Evolutionary conservation across 139 green algal species (phyloP).

Genomic region (Eudorina sp.): DNA sequence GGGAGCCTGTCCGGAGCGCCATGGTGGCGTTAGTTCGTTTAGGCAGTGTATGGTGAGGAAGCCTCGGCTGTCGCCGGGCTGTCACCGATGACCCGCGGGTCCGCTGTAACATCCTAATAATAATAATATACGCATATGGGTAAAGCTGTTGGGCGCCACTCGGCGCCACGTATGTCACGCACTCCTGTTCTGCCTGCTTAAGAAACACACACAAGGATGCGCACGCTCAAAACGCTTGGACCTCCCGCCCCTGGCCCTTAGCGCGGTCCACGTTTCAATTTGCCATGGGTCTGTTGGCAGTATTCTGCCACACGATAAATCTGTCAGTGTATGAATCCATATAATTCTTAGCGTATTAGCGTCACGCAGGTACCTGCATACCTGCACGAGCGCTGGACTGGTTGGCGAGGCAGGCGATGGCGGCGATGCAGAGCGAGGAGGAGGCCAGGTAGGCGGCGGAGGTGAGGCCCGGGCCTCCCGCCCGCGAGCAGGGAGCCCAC

Average conservation of each 20-base stretch:
- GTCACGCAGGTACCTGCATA: background rate
- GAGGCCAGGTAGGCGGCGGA: conserved; percentile 82
- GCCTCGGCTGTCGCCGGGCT: too few relatives aligned
- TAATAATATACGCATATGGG: too few relatives aligned
- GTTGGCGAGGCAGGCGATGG: conserved; percentile 87
- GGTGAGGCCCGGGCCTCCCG: conserved; percentile 71
- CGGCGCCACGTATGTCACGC: too few relatives aligned
- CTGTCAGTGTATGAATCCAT: background rate
- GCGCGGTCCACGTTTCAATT: background rate
- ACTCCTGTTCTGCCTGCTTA: too few relatives aligned
- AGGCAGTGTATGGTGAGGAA: too few relatives aligned
- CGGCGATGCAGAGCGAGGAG: conserved; percentile 85
- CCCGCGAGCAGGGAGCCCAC: conserved; percentile 58
- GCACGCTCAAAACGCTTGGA: background rate
- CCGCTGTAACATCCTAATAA: too few relatives aligned
- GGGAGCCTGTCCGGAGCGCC: too few relatives aligned
- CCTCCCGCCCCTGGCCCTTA: background rate
- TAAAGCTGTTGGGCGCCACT: too few relatives aligned
- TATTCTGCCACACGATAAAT: background rate
- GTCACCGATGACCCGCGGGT: too few relatives aligned
- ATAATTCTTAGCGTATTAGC: background rate
- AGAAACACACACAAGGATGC: too few relatives aligned
- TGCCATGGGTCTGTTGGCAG: background rate
- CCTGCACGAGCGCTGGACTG: conserved; percentile 81
- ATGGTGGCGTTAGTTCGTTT: too few relatives aligned